phyloP scores from a whole-genome alignment of 2,329 filamentous ascomycete genomes.

The Cryphonectria nitschkei region DNA sequence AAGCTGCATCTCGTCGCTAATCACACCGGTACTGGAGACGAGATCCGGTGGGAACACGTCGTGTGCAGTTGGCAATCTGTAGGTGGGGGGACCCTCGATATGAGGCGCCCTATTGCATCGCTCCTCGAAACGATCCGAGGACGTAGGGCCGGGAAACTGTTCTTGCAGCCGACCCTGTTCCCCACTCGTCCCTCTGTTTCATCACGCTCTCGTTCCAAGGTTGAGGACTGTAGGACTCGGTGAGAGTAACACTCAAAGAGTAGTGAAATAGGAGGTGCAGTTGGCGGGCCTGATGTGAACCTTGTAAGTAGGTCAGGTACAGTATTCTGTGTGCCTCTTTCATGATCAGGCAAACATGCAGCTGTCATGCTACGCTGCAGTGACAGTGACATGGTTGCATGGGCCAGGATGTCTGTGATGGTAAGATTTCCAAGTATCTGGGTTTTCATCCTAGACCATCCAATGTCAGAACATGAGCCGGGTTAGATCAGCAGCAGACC shows the following conservation, averaged over 20 bases:
- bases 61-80: neutral
- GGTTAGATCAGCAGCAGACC: neutral
- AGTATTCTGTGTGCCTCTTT: neutral
- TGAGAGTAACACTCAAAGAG: neutral
- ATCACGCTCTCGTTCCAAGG: neutral
- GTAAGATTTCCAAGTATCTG: constrained; percentile 1
- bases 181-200: neutral
- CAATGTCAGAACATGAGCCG: neutral
- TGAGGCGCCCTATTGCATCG: neutral
- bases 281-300: neutral
- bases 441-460: neutral
- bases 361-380: constrained; percentile 2
- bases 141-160: neutral
- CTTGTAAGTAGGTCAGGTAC: constrained; percentile 4
- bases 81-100: neutral
- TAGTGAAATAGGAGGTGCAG: neutral
- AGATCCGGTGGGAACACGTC: neutral
- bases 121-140: neutral
- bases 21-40: neutral
- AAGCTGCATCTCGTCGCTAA: neutral
- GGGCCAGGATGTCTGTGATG: neutral
- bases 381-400: neutral
- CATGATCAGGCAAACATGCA: constrained; percentile 10
- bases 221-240: neutral
- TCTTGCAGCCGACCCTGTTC: neutral